Evolutionary conservation across 2,329 filamentous ascomycete genomes (phyloP), one percentile per base, ranked within the genome.

Genomic region (Pseudogymnoascus sp.): DNA sequence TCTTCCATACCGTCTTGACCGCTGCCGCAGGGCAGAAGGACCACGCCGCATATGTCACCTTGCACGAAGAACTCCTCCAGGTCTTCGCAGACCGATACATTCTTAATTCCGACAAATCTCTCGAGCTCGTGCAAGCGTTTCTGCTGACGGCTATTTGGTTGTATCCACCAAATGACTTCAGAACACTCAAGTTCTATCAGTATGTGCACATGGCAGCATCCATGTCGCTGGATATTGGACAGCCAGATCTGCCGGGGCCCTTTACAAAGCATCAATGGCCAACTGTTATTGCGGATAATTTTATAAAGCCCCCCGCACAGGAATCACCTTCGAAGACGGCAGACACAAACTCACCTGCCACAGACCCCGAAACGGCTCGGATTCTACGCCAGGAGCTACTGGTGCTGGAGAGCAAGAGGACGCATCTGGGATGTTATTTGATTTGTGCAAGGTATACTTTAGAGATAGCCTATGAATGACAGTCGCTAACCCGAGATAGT

Each of bases 1-100:
- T 91, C 7, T 91, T 91, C 68, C 77, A 89, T n/a, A 79, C 88
- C 21, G 75, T 90, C 66, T 82, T 91, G 74, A 82, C 86, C 0
- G 85, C 84, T 2, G 81, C 86, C 2, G 80, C 85, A 4, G 83
- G 81, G 2, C 76, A 78, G 21, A 77, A 79, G 2, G 70, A 71
- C 70, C 64, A 68, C 11, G 70, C 73, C 2, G 68, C 80, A 7
- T 77, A 77, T 33, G 72, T 71, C 2, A 68, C 69, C 14, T 72
- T 81, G 11, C 78, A 79, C 65, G 73, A 72, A 12, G 78, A 81
- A 64, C 70, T 79, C 29, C 68, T 81, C 11, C 72, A 73, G 33
- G 69, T 74, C 10, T 80, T 79, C 68, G 75, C 78, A 3, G 74
- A 77, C 26, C 71, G 73, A 49, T 78, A 76, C 60, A 73, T 81